Conservation (phyloP, 176 grass and related monocot genomes). For the Cymbopogon citratus region DNA sequence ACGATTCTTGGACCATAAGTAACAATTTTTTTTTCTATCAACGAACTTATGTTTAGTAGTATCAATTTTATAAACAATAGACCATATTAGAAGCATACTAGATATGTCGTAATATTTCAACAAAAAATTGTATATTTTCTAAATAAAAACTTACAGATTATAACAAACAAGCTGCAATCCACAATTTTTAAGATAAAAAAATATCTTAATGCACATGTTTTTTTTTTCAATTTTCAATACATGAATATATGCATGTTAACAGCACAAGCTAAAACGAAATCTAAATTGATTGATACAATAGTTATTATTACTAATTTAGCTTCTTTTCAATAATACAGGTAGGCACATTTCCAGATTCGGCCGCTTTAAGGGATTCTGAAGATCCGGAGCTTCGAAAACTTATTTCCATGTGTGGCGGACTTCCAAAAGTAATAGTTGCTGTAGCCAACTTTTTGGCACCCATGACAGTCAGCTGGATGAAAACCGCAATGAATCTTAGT, state of each 20-base stretch:
- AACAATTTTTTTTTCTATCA: not conserved
- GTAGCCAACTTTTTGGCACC: not conserved
- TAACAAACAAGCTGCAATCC: too few species aligned
- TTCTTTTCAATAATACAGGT: not conserved
- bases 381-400: not conserved
- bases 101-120: too few species aligned
- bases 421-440: constrained; percentile 1
- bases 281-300: not conserved
- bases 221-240: not conserved
- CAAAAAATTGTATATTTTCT: too few species aligned
- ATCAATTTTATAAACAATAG: too few species aligned
- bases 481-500: not conserved
- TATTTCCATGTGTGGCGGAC: not conserved
- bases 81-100: too few species aligned
- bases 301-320: not conserved
- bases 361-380: not conserved
- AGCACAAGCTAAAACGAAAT: not conserved
- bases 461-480: not conserved
- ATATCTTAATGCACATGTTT: too few species aligned
- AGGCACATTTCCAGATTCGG: not conserved
- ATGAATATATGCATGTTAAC: not conserved
- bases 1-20: too few species aligned
- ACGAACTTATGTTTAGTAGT: too few species aligned
- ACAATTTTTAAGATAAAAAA: too few species aligned
- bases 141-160: too few species aligned